Conservation (phyloP, 2,329 filamentous ascomycete genomes). For the Diaporthe humulicola region DNA sequence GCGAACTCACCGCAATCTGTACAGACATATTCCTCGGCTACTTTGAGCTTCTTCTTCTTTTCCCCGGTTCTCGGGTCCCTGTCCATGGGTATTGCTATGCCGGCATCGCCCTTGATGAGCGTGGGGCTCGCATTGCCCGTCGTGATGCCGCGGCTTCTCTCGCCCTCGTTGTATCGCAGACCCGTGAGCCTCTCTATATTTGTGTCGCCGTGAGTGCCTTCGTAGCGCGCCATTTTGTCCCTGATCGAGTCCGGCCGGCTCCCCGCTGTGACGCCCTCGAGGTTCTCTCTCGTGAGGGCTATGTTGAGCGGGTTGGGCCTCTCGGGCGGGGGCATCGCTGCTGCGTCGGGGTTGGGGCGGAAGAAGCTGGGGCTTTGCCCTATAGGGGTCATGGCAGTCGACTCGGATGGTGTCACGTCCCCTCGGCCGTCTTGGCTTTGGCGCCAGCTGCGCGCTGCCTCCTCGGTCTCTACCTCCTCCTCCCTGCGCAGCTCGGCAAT, state of each 20-base stretch:
- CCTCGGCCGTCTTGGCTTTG: conserved; percentile 70
- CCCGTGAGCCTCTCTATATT: conserved; percentile 92
- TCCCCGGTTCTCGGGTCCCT: conserved; percentile 79
- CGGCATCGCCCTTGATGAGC: conserved; percentile 86
- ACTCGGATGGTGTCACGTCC: conserved; percentile 65
- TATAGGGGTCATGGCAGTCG: conserved; percentile 53
- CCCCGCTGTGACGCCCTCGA: conserved; percentile 78
- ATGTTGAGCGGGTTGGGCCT: conserved; percentile 73
- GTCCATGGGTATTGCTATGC: conserved; percentile 86
- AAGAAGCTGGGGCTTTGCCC: conserved; percentile 45
- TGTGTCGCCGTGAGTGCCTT: conserved; percentile 83
- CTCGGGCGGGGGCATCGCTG: conserved; percentile 76
- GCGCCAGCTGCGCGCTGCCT: conserved; percentile 72
- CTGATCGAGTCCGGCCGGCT: conserved; percentile 80
- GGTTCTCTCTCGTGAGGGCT: conserved; percentile 82
- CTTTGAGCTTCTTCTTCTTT: conserved; percentile 91
- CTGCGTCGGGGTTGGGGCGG: conserved; percentile 54
- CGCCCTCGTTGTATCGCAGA: conserved; percentile 87
- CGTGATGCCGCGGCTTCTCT: conserved; percentile 88
- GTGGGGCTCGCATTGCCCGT: conserved; percentile 86
- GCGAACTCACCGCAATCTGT: conserved; percentile 84
- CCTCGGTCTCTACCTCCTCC: conserved; percentile 83
- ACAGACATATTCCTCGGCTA: conserved; percentile 90
- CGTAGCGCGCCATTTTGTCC: conserved; percentile 88
- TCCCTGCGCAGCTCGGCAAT: conserved; percentile 89